Base-by-base conservation (phyloP, 2,329 filamentous ascomycete species). In the Albophoma yamanashiensis region DNA sequence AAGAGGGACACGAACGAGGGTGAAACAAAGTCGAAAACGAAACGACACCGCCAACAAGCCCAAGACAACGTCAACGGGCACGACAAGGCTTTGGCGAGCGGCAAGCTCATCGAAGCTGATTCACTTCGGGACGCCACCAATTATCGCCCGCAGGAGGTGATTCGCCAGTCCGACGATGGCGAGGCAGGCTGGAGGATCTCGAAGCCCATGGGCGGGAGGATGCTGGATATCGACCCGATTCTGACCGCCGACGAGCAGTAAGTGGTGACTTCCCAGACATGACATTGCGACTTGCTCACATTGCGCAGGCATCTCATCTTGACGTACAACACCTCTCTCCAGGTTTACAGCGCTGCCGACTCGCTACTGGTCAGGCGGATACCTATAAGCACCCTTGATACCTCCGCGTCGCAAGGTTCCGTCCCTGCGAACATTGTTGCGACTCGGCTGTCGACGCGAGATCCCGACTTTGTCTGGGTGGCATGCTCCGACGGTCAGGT, bases 331-430 rank as follows among this genome's bases (percentile, higher is more conserved):
- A 87, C 84, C 36, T 87, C 88, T 12, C 79, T 97, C 59, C 89
- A 92, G 70, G 82, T 96, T 34, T 96, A 94, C 73, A 89, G 89
- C 1, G 84, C 90, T 38, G 79, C 84, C 64, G 92, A 91, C 59
- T 97, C 94, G 1, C 82, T 95, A 57, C 83, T 95, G 27, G 79
- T 91, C 55, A 86, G 91, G 65, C 84, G 86, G 60, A 87, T 97
- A 56, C 76, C 82, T 15, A 76, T 87, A 64, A 69, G 64, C 60
- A 66, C 65, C 40, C 61, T 67, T 43, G 70, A 72, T 56, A 58
- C 67, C 38, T 65, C 68, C 6, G 64, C 66, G 14, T 57, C 67
- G 31, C 67, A 67, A 38, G 62, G 61, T 12, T 59, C 69, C 43
- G 62, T 60, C 50, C 60, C 71, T 60, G 65, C 69, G 50, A 69